Conservation (phyloP, 768 basidiomycete genomes). For the Boletus vermiculosoides region DNA sequence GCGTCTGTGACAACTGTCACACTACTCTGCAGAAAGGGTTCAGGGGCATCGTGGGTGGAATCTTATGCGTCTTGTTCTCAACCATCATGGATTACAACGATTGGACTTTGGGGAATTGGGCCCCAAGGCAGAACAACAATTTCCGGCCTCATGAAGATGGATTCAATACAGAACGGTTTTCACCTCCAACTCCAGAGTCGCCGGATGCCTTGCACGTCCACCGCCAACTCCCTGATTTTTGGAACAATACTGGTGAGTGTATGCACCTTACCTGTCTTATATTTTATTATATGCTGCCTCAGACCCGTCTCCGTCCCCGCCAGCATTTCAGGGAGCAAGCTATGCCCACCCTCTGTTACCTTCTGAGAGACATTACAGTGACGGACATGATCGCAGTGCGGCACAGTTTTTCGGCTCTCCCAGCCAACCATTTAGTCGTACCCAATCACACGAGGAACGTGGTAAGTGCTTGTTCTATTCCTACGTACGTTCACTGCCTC, state of each 20-base stretch:
- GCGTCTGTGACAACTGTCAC: constrained; percentile 28
- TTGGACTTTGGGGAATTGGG: not conserved
- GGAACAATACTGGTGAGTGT: constrained; percentile 24
- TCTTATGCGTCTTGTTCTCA: constrained; percentile 6
- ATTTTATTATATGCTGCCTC: constrained; percentile 25
- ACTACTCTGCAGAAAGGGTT: not conserved
- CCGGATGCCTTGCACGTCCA: constrained; percentile 4
- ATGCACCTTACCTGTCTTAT: constrained; percentile 15
- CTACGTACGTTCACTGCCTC: not conserved
- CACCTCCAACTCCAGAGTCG: constrained; percentile 11
- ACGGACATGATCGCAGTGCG: not conserved
- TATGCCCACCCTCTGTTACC: constrained; percentile 4
- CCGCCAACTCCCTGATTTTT: constrained; percentile 5
- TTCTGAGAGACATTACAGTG: not conserved
- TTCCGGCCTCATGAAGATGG: not conserved
- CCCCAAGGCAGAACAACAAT: not conserved
- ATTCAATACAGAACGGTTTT: not conserved
- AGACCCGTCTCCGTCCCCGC: constrained; percentile 38
- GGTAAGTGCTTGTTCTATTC: constrained; percentile 6
- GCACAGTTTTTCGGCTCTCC: not conserved
- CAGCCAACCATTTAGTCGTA: not conserved
- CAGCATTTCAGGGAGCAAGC: constrained; percentile 21
- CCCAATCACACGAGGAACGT: not conserved
- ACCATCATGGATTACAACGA: constrained; percentile 18
- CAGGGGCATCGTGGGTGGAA: not conserved